These are phyloP conservation scores for Cornus suecica DNA, from an alignment of 148 eudicot species.

Conservation along the genomic window DNA sequence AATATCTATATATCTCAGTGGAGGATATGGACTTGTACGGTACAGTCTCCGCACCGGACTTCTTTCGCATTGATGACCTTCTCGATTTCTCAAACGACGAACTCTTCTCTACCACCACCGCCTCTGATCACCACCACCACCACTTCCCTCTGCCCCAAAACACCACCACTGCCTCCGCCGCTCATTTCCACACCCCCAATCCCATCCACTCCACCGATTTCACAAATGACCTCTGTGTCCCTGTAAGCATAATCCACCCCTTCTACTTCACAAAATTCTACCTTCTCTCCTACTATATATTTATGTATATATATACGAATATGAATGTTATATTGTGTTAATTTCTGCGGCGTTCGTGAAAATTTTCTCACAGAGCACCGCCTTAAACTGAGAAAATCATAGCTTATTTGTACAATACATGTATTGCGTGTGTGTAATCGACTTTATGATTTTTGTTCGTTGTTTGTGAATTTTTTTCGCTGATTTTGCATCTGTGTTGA, in stretches of 20 bases:
- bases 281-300: not conserved
- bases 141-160: not conserved
- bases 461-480: not conserved
- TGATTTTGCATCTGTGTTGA: not conserved
- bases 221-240: conserved; percentile 29
- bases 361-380: no score
- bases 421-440: no score
- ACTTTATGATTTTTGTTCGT: no score
- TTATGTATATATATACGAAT: no score
- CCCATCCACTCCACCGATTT: conserved; percentile 17
- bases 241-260: conserved; percentile 14
- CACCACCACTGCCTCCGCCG: conserved; percentile 9
- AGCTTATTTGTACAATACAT: no score
- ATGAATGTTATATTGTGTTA: no score
- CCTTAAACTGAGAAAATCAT: no score
- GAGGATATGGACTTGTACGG: conserved; percentile 27
- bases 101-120: not conserved
- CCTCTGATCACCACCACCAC: conserved; percentile 15
- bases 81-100: conserved; percentile 22
- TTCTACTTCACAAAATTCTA: no score
- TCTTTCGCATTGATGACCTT: conserved; percentile 24
- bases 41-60: conserved; percentile 12
- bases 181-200: not conserved
- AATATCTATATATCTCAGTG: not conserved
- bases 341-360: no score